Percentiles rank a stretch among this genome's conserved stretches.
These are phyloP conservation scores for Mychonastes homosphaera DNA, from an alignment of 139 green algal genomes.

Conservation along the genomic window DNA sequence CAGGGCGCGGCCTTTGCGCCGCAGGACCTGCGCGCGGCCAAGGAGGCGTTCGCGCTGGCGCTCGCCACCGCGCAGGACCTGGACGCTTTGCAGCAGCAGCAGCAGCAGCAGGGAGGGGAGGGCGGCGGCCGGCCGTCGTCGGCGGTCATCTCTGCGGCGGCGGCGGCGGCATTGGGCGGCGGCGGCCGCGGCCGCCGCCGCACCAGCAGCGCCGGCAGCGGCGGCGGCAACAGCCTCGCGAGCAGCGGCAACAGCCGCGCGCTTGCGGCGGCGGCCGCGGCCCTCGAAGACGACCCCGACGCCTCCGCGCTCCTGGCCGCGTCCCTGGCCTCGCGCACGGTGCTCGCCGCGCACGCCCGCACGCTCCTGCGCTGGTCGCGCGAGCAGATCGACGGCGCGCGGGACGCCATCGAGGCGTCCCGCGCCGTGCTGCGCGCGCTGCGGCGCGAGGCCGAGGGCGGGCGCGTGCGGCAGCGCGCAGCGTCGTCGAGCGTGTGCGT, in stretches of 20 bases:
- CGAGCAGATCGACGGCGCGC: conserved; percentile 16
- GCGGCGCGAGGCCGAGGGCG: conserved; percentile 5
- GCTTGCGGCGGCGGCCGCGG: neutral
- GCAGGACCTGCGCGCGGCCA: too few relatives aligned
- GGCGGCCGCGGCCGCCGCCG: too few relatives aligned
- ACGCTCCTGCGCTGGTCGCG: conserved; percentile 9
- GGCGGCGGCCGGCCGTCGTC: neutral
- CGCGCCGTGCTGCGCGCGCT: conserved; percentile 13
- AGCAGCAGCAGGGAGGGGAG: neutral
- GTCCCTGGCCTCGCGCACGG: too few relatives aligned
- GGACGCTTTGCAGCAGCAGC: conserved; percentile 2
- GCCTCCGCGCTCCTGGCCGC: too few relatives aligned
- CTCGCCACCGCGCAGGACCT: too few relatives aligned
- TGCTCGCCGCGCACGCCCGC: too few relatives aligned
- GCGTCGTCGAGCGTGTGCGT: conserved; percentile 14
- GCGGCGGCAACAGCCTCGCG: neutral
- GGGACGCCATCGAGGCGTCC: conserved; percentile 12
- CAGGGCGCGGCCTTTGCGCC: too few relatives aligned
- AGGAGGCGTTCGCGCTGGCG: too few relatives aligned
- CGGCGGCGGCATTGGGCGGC: neutral
- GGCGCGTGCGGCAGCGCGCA: conserved; percentile 9
- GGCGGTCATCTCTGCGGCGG: neutral
- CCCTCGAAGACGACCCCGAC: too few relatives aligned
- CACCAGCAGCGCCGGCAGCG: neutral
- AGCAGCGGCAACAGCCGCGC: conserved; percentile 1